Conservation (phyloP, 2,329 filamentous ascomycete genomes). For the Trichophyton verrucosum region DNA sequence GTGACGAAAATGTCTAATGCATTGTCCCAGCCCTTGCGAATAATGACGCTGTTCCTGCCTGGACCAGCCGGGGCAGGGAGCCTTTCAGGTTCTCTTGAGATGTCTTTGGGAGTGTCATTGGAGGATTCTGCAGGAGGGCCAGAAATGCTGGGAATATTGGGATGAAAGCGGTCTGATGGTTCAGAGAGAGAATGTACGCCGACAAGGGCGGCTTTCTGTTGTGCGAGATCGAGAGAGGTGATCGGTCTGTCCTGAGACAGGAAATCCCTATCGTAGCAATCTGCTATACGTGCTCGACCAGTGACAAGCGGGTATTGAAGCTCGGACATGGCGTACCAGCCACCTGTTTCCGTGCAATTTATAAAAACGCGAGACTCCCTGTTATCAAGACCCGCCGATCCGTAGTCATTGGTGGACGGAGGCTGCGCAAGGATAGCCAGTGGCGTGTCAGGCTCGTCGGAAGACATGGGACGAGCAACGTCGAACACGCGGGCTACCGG, state of each 20-base stretch:
- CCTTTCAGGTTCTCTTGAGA: conserved; percentile 25
- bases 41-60: conserved; percentile 32
- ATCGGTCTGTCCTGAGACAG: conserved; percentile 27
- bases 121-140: conserved; percentile 25
- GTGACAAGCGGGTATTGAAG: conserved; percentile 74
- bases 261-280: conserved; percentile 45
- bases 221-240: conserved; percentile 28
- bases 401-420: conserved; percentile 32
- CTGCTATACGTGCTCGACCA: conserved; percentile 48
- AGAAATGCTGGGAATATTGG: conserved; percentile 35
- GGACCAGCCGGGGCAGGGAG: conserved; percentile 27
- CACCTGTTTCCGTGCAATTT: conserved; percentile 72
- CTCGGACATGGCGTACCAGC: conserved; percentile 91
- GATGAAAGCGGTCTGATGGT: conserved; percentile 22
- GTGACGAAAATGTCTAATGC: conserved; percentile 34
- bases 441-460: conserved; percentile 58
- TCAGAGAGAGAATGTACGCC: conserved; percentile 57
- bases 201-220: conserved; percentile 51
- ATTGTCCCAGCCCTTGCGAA: conserved; percentile 36
- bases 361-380: conserved; percentile 62
- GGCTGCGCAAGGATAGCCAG: conserved; percentile 82
- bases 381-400: conserved; percentile 30
- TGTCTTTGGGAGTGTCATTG: conserved; percentile 29
- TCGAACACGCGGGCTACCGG: conserved; percentile 85
- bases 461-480: conserved; percentile 60